Base-by-base conservation (phyloP, 140 eudicot species). In the Anethum foeniculum region DNA sequence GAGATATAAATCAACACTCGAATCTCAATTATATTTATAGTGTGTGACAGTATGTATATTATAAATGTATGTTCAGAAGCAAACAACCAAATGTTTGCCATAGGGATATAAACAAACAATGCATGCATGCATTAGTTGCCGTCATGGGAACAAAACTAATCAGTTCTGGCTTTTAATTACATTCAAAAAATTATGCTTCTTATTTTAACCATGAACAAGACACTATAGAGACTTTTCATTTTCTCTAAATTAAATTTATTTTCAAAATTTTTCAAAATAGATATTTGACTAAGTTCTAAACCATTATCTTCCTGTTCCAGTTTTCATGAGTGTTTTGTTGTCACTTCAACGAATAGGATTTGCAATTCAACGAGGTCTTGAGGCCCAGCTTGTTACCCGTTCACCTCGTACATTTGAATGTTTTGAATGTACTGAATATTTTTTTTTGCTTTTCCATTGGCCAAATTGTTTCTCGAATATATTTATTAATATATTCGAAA, bases 121-220 rank as follows among this genome's bases (percentile, higher is more conserved):
- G 18, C 52, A 52, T 52, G 79, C 82, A 81, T 87, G 41, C 69
- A 62, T 62, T 71, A 85, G 65, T 80, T 88, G 88, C 87, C 89
- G 86, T 80, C 88, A 54, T 32, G 68, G 75, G 80, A 85, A 87
- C 28, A 80, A 84, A 81, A 27, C 6, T 8, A 10, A 62, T n/a
- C 69, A n/a, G 62, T 52, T 52, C 19, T 19, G 62, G 7, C 62
- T 18, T 18, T 52, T 52, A 1, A 52, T 18, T 6, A 52, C 62
- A 52, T 52, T 52, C 25, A 52, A 52, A 52, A 52, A 52, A 5
- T 18, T 16, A 15, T 19, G 62, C 6, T 52, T 51, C 19, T 14
- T 3, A 14, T 14, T 49, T 6, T 49, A 14, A 16, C 4, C 7
- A 14, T 49, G 56, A 49, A 14, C 6, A 49, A 49, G 56, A 49